These are phyloP conservation scores for Saccharomyces hybrid DNA, from an alignment of 1,139 yeast genomes.

Conservation along the genomic window DNA sequence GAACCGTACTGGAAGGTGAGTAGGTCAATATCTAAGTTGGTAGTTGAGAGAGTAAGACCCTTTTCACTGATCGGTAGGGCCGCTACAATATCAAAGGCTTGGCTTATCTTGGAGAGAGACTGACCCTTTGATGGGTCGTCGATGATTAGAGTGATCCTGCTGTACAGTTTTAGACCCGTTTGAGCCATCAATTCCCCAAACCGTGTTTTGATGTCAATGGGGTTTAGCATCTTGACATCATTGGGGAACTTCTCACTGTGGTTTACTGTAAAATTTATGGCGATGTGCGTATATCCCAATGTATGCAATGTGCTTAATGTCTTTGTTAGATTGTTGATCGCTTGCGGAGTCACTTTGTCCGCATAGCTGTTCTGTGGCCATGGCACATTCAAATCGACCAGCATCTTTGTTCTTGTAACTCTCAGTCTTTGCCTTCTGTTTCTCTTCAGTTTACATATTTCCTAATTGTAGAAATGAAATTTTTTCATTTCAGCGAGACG, in stretches of 20 bases:
- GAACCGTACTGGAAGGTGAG: slow-evolving; percentile 62
- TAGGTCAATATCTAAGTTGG: slow-evolving; percentile 59
- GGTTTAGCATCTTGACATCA: slow-evolving; percentile 23
- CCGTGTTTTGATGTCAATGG: slow-evolving; percentile 22
- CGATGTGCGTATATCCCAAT: slow-evolving; percentile 67
- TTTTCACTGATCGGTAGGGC: slow-evolving; percentile 75
- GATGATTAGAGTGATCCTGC: slow-evolving; percentile 66
- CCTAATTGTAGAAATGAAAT: neutral
- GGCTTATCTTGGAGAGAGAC: slow-evolving; percentile 53
- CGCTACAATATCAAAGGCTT: slow-evolving; percentile 70
- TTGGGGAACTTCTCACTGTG: slow-evolving; percentile 53
- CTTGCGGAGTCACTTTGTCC: slow-evolving; percentile 36
- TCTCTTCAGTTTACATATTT: neutral
- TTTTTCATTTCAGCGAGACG: neutral
- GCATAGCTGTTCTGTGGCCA: slow-evolving; percentile 62
- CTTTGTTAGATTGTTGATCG: slow-evolving; percentile 41
- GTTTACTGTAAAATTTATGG: slow-evolving; percentile 55
- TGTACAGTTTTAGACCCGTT: slow-evolving; percentile 49
- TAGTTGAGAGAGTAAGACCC: slow-evolving; percentile 65
- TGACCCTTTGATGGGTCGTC: slow-evolving; percentile 76
- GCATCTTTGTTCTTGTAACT: slow-evolving; percentile 31
- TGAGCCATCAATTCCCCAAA: slow-evolving; percentile 25
- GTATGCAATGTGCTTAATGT: slow-evolving; percentile 49
- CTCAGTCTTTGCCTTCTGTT: neutral
- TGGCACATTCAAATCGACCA: slow-evolving; percentile 69